Conservation (phyloP, 345 rosid species). For the Citrus trifoliata region DNA sequence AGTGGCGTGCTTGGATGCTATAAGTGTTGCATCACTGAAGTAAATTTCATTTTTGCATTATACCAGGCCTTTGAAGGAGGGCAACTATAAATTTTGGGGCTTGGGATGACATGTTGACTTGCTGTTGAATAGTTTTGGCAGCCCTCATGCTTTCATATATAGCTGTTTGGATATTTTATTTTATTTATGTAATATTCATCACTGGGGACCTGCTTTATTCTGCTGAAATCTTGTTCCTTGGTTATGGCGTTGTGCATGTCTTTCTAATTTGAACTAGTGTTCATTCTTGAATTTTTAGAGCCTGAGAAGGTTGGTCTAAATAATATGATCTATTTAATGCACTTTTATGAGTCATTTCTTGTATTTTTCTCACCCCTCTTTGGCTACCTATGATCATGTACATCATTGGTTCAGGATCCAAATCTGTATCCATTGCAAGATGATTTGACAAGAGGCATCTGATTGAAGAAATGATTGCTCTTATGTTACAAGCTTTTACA, state of each 20-base stretch:
- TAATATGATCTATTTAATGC: neutral
- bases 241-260: neutral
- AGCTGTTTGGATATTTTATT: neutral
- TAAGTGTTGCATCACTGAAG: neutral
- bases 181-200: neutral
- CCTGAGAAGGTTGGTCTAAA: neutral
- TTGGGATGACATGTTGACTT: neutral
- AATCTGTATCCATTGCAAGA: neutral
- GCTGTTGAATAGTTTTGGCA: neutral
- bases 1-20: neutral
- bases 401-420: conserved; percentile 11
- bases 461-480: too few relatives aligned
- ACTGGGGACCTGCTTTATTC: neutral
- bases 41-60: neutral
- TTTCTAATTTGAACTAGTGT: neutral
- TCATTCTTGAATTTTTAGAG: neutral
- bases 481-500: too few relatives aligned
- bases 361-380: neutral
- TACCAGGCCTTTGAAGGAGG: neutral
- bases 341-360: neutral
- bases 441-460: neutral
- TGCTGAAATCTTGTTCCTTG: neutral
- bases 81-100: neutral
- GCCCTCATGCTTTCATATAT: neutral
- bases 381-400: neutral